Conservation (phyloP, 2,329 filamentous ascomycete species). For the Lasiodiplodia sp. region DNA sequence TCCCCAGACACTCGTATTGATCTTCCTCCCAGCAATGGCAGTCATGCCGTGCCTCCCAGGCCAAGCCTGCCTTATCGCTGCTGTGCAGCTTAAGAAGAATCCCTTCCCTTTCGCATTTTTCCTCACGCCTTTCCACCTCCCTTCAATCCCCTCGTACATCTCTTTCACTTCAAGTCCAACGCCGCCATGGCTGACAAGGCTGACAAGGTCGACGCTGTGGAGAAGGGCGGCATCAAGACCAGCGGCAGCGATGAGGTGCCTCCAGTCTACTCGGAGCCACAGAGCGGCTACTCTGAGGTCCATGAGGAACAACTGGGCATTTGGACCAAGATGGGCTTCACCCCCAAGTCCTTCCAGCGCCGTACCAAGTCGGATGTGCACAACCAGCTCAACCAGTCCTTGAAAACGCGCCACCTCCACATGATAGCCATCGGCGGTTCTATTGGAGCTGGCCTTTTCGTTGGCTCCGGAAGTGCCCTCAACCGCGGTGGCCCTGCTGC, state of each 20-base stretch:
- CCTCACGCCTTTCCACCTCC: background rate
- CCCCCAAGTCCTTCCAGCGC: slow-evolving; percentile 48
- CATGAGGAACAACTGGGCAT: slow-evolving; percentile 35
- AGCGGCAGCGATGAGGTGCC: slow-evolving; percentile 22
- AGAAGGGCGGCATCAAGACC: slow-evolving; percentile 24
- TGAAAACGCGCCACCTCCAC: slow-evolving; percentile 73
- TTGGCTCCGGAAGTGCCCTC: slow-evolving; percentile 67
- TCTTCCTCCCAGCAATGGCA: background rate
- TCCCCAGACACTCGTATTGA: slow-evolving; percentile 22
- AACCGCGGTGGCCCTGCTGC: slow-evolving; percentile 48
- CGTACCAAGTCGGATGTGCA: slow-evolving; percentile 35
- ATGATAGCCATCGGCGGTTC: slow-evolving; percentile 98
- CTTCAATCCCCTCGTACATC: background rate
- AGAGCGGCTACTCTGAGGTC: background rate
- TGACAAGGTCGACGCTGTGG: slow-evolving; percentile 22
- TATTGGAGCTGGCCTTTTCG: slow-evolving; percentile 79
- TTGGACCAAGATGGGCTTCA: slow-evolving; percentile 50
- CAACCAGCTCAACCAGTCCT: slow-evolving; percentile 67
- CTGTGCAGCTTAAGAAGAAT: background rate
- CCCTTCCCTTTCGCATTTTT: slow-evolving; percentile 1
- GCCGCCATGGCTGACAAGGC: slow-evolving; percentile 23
- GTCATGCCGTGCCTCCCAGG: background rate
- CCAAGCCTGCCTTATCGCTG: slow-evolving; percentile 13
- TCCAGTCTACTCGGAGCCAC: background rate
- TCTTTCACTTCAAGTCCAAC: background rate